Percentiles rank a stretch among this genome's conserved stretches.
Conservation (phyloP, 148 eudicot genomes). For the Euryodendron excelsum region DNA sequence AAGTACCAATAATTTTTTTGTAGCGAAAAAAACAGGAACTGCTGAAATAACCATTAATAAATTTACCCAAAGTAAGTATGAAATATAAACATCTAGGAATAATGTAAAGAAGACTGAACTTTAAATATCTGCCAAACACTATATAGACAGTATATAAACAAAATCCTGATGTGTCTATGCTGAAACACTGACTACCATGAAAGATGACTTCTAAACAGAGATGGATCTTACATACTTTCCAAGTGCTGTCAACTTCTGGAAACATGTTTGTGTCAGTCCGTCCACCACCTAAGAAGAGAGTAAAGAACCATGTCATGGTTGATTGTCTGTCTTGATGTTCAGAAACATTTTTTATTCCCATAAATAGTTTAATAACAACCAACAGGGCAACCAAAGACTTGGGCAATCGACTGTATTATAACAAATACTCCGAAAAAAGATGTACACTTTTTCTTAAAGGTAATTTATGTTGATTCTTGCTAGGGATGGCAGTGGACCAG, state of each 20-base stretch:
- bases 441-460: background rate
- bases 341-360: background rate
- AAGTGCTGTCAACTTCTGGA: constrained; percentile 86
- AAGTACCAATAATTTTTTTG: background rate
- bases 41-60: background rate
- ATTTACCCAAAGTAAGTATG: background rate
- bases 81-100: background rate
- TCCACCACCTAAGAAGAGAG: constrained; percentile 48
- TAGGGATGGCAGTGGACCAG: no score
- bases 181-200: background rate
- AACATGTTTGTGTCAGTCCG: constrained; percentile 70
- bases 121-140: background rate
- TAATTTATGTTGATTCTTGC: no score
- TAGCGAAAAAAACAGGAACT: background rate
- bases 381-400: no score
- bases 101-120: background rate
- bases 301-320: constrained; percentile 1
- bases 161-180: background rate
- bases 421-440: background rate
- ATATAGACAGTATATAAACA: background rate
- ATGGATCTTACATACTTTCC: constrained; percentile 64
- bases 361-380: background rate
- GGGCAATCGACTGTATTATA: background rate
- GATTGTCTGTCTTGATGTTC: background rate
- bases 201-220: constrained; percentile 2